Base-by-base conservation (phyloP, 169 alveolate species). In the Cryptosporidium meleagridis region DNA sequence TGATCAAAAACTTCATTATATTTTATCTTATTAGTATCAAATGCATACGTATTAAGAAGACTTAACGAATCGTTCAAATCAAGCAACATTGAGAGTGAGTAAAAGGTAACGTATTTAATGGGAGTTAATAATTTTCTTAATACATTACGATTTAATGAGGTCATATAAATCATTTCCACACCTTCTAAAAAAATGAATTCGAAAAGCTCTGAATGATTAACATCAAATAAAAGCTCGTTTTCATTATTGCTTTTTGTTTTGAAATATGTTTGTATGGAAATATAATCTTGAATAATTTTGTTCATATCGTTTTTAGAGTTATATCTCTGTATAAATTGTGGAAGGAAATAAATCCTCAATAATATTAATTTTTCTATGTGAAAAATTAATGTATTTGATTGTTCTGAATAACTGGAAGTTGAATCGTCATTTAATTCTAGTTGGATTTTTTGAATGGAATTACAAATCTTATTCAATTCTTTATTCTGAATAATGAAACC, bases 81-180 rank as follows among this genome's bases (percentile, higher is more conserved):
- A 9, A 80, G 51, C 9, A 80, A 2, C 5, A 62, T 41, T 7
- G 39, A 26, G 44, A 80, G 6, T 48, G 62, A 62, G 21, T 59
- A 31, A 23, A 80, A 33, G 1, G 16, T 37, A 29, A 62, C 39
- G 21, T 65, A 80, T 37, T 80, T 80, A 8, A 18, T 44, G 18
- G 89, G 89, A 61, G 80, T 31, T 23, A 55, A 48, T 10, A 62
- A 62, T 44, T 65, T 41, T 12, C 44, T 59, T 26, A 44, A 23
- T 44, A 31, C n/a, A 1, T 33, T 16, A 14, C 16, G 61, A 9
- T 29, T 39, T 0, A 31, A 14, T 14, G 35, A 37, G 35, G 37
- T 62, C 3, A 59, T 2, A 12, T 41, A n/a, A 26, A 80, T n/a
- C 31, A 41, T 80, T 80, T 80, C 89, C 23, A 80, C 45, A 26